Percentiles rank a stretch among this genome's conserved stretches.
phyloP scores from a whole-genome alignment of 2,329 filamentous ascomycete genomes.

The Exophiala phaeomuriformis region DNA sequence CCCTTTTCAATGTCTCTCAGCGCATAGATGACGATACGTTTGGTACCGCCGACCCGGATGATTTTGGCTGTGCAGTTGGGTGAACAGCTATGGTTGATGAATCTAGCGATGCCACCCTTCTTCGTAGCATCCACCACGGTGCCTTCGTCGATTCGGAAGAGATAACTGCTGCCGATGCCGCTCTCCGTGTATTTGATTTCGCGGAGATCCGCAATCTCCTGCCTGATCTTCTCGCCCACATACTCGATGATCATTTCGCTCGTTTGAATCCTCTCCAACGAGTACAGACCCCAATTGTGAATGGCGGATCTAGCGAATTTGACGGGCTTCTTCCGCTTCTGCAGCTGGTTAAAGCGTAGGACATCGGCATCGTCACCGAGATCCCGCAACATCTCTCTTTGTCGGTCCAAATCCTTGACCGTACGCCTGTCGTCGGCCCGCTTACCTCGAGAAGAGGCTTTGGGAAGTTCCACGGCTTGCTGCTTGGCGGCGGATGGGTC shows the following conservation, averaged over 20 bases:
- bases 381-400: conserved; percentile 69
- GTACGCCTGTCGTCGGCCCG: conserved; percentile 93
- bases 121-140: conserved; percentile 98
- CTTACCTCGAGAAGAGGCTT: conserved; percentile 85
- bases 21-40: conserved; percentile 98
- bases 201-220: conserved; percentile 93
- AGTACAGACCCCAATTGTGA: conserved; percentile 97
- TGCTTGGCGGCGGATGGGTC: conserved; percentile 60
- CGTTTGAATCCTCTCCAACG: conserved; percentile 92
- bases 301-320: conserved; percentile 96
- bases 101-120: conserved; percentile 93
- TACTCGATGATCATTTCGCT: conserved; percentile 99
- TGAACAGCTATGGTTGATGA: conserved; percentile 97
- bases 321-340: conserved; percentile 98
- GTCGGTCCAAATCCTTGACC: conserved; percentile 88
- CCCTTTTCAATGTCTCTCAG: conserved; percentile 89
- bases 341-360: conserved; percentile 88
- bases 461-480: conserved; percentile 72
- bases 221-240: conserved; percentile 92
- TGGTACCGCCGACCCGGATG: conserved; percentile 96
- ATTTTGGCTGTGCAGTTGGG: conserved; percentile 99
- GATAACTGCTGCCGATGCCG: conserved; percentile 92
- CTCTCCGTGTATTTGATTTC: conserved; percentile 90
- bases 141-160: conserved; percentile 96
- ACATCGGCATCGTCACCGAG: conserved; percentile 76